These are phyloP conservation scores for Coniochaeta sp. DNA, from an alignment of 2,329 filamentous ascomycete species.

Conservation along the genomic window DNA sequence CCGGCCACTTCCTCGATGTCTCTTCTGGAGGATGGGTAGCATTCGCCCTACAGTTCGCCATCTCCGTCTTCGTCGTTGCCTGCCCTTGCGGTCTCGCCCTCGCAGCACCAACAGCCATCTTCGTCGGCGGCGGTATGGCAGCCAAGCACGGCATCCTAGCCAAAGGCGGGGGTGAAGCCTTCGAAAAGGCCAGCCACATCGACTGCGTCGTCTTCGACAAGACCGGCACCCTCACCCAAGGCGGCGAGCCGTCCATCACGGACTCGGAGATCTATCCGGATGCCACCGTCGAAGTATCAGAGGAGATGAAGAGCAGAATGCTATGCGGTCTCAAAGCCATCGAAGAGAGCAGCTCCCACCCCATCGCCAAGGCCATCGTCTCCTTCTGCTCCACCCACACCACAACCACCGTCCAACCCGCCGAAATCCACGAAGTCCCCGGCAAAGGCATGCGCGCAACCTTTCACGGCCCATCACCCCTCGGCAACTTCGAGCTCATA, in stretches of 20 bases:
- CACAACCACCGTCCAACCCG: conserved; percentile 23
- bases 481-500: conserved; percentile 41
- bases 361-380: conserved; percentile 64
- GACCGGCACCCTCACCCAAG: conserved; percentile 72
- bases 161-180: conserved; percentile 78
- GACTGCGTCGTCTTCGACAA: conserved; percentile 84
- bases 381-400: conserved; percentile 45
- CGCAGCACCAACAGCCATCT: conserved; percentile 79
- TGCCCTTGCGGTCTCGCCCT: conserved; percentile 80
- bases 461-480: conserved; percentile 27
- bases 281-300: conserved; percentile 11
- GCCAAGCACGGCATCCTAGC: conserved; percentile 75
- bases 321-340: conserved; percentile 51
- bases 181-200: conserved; percentile 73
- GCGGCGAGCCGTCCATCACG: conserved; percentile 65
- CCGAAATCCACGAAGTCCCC: conserved; percentile 56
- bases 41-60: conserved; percentile 75
- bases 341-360: conserved; percentile 69
- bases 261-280: conserved; percentile 37
- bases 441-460: conserved; percentile 63
- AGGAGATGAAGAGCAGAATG: conserved; percentile 23
- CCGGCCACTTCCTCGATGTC: conserved; percentile 46
- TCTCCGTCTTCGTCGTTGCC: conserved; percentile 80
- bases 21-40: conserved; percentile 58
- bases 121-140: conserved; percentile 73